phyloP scores from a whole-genome alignment of 768 basidiomycete species.

The Asterophora parasitica region DNA sequence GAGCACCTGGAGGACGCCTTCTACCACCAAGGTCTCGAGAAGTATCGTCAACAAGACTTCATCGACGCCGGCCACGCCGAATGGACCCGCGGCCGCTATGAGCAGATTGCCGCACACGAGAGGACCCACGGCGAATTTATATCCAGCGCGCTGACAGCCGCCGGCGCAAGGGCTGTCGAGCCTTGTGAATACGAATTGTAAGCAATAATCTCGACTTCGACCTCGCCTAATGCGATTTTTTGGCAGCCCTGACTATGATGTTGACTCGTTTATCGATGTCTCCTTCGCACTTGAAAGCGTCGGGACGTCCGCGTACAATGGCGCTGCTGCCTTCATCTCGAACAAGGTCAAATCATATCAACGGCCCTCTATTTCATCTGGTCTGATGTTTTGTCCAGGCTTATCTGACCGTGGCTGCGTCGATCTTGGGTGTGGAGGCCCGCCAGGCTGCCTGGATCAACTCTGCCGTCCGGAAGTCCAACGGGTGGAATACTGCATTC shows the following conservation, averaged over 20 bases:
- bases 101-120: slow-evolving; percentile 48
- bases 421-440: slow-evolving; percentile 57
- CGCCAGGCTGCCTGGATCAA: slow-evolving; percentile 63
- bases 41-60: slow-evolving; percentile 39
- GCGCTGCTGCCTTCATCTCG: slow-evolving; percentile 42
- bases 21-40: slow-evolving; percentile 36
- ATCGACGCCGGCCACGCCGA: slow-evolving; percentile 36
- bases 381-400: slow-evolving; percentile 20
- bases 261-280: slow-evolving; percentile 43
- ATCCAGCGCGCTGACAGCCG: slow-evolving; percentile 37
- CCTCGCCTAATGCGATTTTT: not conserved
- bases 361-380: not conserved
- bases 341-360: slow-evolving; percentile 27
- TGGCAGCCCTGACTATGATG: slow-evolving; percentile 39
- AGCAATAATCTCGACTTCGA: slow-evolving; percentile 16
- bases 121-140: slow-evolving; percentile 47
- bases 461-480: slow-evolving; percentile 40
- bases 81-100: slow-evolving; percentile 43
- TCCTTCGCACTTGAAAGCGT: slow-evolving; percentile 54
- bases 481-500: slow-evolving; percentile 56
- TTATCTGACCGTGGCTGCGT: slow-evolving; percentile 49
- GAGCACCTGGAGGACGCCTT: slow-evolving; percentile 34
- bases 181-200: slow-evolving; percentile 63
- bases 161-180: slow-evolving; percentile 33
- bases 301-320: slow-evolving; percentile 53